Evolutionary conservation across 768 basidiomycete species (phyloP).

Genomic region (Russula sp.): DNA sequence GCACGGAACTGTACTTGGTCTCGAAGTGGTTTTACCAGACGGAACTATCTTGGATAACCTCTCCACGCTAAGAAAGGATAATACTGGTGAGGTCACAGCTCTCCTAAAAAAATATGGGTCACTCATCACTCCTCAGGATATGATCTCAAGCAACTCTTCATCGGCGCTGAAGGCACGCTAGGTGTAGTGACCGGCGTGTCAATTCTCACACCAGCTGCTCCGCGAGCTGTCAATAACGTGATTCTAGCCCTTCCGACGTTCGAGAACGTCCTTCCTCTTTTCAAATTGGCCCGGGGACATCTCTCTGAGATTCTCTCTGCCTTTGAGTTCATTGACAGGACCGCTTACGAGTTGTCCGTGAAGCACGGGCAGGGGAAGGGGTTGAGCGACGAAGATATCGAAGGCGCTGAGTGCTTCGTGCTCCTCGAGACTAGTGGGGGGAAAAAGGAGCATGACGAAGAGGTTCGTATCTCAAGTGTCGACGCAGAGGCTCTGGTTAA

Average conservation of each 20-base stretch:
- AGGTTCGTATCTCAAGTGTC: constrained; percentile 49
- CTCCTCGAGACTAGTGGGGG: constrained; percentile 94
- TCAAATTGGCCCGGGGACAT: constrained; percentile 72
- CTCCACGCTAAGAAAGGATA: constrained; percentile 92
- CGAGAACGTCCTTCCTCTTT: constrained; percentile 82
- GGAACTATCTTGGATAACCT: constrained; percentile 88
- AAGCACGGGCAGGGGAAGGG: constrained; percentile 80
- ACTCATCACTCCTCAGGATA: constrained; percentile 58
- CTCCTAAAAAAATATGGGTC: not conserved
- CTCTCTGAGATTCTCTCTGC: constrained; percentile 95
- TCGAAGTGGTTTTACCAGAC: constrained; percentile 94
- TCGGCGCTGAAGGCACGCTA: constrained; percentile 95
- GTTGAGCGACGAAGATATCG: constrained; percentile 67
- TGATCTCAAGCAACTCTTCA: constrained; percentile 97
- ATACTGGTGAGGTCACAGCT: constrained; percentile 64
- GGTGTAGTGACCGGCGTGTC: constrained; percentile 95
- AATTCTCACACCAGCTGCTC: constrained; percentile 83
- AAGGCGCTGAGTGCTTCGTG: constrained; percentile 83
- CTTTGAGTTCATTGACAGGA: constrained; percentile 93
- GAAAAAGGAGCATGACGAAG: constrained; percentile 88
- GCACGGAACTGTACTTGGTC: constrained; percentile 90
- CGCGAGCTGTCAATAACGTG: constrained; percentile 84
- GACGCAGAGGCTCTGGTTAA: constrained; percentile 6
- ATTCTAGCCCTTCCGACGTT: constrained; percentile 87
- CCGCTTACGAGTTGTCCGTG: constrained; percentile 78